Evolutionary conservation across 768 basidiomycete genomes (phyloP).

Genomic region (Tulasnella sp.): DNA sequence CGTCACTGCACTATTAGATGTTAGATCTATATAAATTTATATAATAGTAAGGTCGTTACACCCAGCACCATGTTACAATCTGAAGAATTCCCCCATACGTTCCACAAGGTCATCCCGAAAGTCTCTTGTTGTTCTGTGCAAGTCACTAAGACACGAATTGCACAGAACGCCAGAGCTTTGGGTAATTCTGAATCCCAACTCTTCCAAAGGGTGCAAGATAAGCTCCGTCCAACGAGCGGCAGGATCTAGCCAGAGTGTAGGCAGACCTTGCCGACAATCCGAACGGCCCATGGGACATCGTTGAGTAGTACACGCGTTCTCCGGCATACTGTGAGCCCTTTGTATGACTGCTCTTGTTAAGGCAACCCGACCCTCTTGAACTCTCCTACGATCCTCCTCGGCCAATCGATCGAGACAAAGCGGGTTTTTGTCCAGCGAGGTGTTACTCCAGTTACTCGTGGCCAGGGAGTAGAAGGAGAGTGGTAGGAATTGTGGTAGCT

Average conservation of each 20-base stretch:
- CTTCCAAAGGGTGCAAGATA: neutral
- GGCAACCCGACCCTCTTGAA: neutral
- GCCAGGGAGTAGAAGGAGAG: slow-evolving; percentile 13
- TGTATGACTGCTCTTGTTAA: neutral
- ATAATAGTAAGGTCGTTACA: neutral
- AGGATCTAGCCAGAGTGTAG: neutral
- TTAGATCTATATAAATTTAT: neutral
- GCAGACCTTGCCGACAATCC: slow-evolving; percentile 1
- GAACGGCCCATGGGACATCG: neutral
- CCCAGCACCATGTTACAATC: neutral
- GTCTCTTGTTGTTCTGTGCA: neutral
- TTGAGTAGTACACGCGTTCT: neutral
- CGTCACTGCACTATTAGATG: neutral
- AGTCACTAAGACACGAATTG: neutral
- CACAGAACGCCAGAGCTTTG: neutral
- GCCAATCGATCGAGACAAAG: neutral
- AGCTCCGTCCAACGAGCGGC: neutral
- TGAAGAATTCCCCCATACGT: neutral
- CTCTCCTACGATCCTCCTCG: neutral
- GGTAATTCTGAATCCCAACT: neutral
- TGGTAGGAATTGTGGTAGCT: slow-evolving; percentile 3
- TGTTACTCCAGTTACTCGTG: neutral
- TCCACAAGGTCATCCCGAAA: neutral
- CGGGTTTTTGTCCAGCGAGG: neutral
- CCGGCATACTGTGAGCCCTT: slow-evolving; percentile 4